Evolutionary conservation across 2,329 filamentous ascomycete genomes (phyloP), one percentile per base, ranked within the genome.

Genomic region (Hymenoscyphus fructigenus): DNA sequence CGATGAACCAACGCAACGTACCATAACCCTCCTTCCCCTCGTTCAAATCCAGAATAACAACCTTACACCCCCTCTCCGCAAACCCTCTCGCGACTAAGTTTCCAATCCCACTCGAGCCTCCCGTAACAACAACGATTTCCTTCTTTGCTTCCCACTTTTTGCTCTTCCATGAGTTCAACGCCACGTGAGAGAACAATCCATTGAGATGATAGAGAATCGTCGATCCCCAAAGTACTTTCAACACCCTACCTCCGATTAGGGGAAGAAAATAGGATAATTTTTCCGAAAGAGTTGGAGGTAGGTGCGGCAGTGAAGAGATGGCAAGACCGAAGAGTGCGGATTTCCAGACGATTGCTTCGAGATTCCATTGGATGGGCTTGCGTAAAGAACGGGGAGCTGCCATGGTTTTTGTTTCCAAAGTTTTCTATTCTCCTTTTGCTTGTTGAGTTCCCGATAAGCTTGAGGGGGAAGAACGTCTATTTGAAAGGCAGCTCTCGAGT

Each of bases 21-120:
- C 78, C 41, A 81, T 75, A 71, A 82, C 88, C n/a, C 82, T 84
- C 77, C 88, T 77, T 80, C 87, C 89, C 91, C 5, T 82, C 81
- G 70, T 89, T 86, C 38, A 91, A 82, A 77, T 94, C 91, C 41
- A 93, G 75, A 1, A 93, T 87, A 0, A 88, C 88, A 38, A 93
- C 88, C 68, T 85, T 90, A 69, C 91, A 81, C 0, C 84, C 85
- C 66, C 78, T 80, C 74, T 88, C 84, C 0, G 86, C 87, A n/a
- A 95, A 80, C 61, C 88, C 75, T 68, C 83, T 81, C 15, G 90
- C 89, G 2, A 92, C 82, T 44, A 83, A 78, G 23, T 83, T 85
- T 15, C 91, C 91, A 72, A 94, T 92, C 0, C 91, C 91, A 63
- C 86, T 85, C 53, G 88, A 87, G 7, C 91, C 91, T 7, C 91